phyloP scores from a whole-genome alignment of 1,284 basidiomycete species.

The Lignosus rhinocerotis region DNA sequence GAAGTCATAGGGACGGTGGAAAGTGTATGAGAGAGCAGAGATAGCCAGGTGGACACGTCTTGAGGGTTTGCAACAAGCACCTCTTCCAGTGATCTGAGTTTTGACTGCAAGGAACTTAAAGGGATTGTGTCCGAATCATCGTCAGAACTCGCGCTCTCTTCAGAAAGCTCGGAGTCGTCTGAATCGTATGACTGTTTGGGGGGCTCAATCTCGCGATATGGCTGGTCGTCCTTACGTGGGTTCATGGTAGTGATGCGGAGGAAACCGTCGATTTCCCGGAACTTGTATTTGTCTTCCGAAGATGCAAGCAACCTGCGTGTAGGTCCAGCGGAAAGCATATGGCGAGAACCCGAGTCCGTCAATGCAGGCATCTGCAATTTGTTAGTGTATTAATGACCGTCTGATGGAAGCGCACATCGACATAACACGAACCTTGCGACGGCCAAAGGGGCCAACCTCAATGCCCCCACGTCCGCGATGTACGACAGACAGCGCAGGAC shows the following conservation, averaged over 20 bases:
- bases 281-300: conserved; percentile 41
- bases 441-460: conserved; percentile 54
- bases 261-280: conserved; percentile 67
- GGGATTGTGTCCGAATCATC: conserved; percentile 35
- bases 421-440: conserved; percentile 45
- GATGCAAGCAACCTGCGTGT: conserved; percentile 46
- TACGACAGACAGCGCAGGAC: conserved; percentile 45
- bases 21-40: conserved; percentile 60
- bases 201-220: conserved; percentile 53
- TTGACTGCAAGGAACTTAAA: conserved; percentile 57
- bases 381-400: not conserved
- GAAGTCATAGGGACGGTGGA: conserved; percentile 57
- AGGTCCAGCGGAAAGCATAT: conserved; percentile 51
- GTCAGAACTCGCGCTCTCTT: conserved; percentile 32
- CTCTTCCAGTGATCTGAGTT: conserved; percentile 59
- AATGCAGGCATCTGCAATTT: conserved; percentile 49
- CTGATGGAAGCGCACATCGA: no score
- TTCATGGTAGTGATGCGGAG: conserved; percentile 49
- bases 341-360: conserved; percentile 54
- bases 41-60: conserved; percentile 63
- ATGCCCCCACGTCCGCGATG: conserved; percentile 55
- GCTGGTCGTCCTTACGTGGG: conserved; percentile 38
- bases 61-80: conserved; percentile 51
- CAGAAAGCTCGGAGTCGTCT: conserved; percentile 44
- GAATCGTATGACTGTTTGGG: conserved; percentile 39